Evolutionary conservation across 1,284 basidiomycete genomes (phyloP).

Genomic region (Apiotrichum brassicae): DNA sequence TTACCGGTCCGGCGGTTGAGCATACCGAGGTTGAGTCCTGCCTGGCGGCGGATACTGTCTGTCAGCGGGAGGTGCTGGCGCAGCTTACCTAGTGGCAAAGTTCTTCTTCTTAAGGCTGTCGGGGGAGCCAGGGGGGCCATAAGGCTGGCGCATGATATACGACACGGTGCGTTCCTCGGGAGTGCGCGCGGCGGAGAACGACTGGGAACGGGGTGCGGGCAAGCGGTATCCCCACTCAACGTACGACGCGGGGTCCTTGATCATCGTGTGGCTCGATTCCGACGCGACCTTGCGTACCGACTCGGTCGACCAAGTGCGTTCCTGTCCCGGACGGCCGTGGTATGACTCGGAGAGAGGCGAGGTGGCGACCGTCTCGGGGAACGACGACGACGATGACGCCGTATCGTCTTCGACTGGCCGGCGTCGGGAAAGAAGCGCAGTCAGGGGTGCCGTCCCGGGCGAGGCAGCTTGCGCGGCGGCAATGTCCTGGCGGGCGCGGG

Average conservation of each 20-base stretch:
- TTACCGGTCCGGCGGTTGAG: constrained; percentile 21
- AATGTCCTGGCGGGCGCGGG: constrained; percentile 28
- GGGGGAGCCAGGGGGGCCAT: constrained; percentile 73
- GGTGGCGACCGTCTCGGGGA: constrained; percentile 12
- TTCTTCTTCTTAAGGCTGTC: constrained; percentile 83
- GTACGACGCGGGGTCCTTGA: constrained; percentile 13
- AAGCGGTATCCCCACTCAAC: constrained; percentile 15
- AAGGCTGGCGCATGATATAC: constrained; percentile 62
- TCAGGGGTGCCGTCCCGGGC: constrained; percentile 11
- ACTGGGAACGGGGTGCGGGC: constrained; percentile 16
- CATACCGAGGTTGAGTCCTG: constrained; percentile 34
- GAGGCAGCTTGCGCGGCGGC: constrained; percentile 15
- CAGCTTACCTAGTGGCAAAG: constrained; percentile 54
- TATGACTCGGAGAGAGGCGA: constrained; percentile 11
- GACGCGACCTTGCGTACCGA: constrained; percentile 14
- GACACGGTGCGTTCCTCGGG: neutral
- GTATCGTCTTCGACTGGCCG: constrained; percentile 17
- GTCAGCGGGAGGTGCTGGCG: neutral
- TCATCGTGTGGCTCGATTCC: constrained; percentile 10
- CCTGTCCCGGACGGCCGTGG: neutral
- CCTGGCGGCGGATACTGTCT: constrained; percentile 19
- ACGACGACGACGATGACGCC: constrained; percentile 2
- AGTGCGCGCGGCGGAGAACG: constrained; percentile 8
- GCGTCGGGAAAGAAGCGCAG: constrained; percentile 20
- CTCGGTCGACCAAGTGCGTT: constrained; percentile 12